phyloP scores from a whole-genome alignment of 2,329 filamentous ascomycete genomes.

The Calonectria naviculata region DNA sequence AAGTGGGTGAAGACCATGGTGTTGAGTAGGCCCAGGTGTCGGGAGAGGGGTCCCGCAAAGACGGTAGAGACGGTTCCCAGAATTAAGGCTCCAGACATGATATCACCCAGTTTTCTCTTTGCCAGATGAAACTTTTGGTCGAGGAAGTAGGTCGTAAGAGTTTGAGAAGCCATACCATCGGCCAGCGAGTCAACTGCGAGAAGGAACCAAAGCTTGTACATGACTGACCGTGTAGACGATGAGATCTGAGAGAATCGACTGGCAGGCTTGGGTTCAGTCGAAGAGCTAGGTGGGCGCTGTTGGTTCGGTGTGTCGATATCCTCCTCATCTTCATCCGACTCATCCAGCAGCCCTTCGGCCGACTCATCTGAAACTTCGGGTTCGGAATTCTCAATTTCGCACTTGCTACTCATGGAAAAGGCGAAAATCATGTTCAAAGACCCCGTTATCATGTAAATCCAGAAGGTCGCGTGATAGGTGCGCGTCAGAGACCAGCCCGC shows the following conservation, averaged over 20 bases:
- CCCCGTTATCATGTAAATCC: slow-evolving; percentile 68
- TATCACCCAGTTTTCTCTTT: slow-evolving; percentile 70
- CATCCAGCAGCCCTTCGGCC: slow-evolving; percentile 38
- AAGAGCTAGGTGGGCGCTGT: slow-evolving; percentile 14
- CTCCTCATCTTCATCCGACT: slow-evolving; percentile 29
- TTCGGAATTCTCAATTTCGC: slow-evolving; percentile 55
- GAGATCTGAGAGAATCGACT: slow-evolving; percentile 67
- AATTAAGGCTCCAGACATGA: slow-evolving; percentile 65
- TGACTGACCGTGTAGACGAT: slow-evolving; percentile 63
- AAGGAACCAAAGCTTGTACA: slow-evolving; percentile 74
- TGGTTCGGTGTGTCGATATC: slow-evolving; percentile 12
- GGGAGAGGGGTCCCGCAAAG: slow-evolving; percentile 67
- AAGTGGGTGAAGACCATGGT: slow-evolving; percentile 74
- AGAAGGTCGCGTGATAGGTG: slow-evolving; percentile 69
- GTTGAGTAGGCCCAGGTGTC: slow-evolving; percentile 70
- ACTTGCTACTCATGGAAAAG: slow-evolving; percentile 58
- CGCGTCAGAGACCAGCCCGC: slow-evolving; percentile 61
- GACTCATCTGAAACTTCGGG: slow-evolving; percentile 32
- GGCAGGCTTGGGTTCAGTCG: slow-evolving; percentile 36
- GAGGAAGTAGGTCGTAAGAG: slow-evolving; percentile 69
- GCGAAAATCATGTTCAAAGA: slow-evolving; percentile 59
- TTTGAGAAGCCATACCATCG: slow-evolving; percentile 72
- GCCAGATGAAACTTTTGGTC: slow-evolving; percentile 64
- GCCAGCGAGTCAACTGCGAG: slow-evolving; percentile 73
- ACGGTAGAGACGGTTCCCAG: slow-evolving; percentile 64